These are phyloP conservation scores for Sporisorium exsertum DNA, from an alignment of 1,284 basidiomycete species.

Conservation along the genomic window DNA sequence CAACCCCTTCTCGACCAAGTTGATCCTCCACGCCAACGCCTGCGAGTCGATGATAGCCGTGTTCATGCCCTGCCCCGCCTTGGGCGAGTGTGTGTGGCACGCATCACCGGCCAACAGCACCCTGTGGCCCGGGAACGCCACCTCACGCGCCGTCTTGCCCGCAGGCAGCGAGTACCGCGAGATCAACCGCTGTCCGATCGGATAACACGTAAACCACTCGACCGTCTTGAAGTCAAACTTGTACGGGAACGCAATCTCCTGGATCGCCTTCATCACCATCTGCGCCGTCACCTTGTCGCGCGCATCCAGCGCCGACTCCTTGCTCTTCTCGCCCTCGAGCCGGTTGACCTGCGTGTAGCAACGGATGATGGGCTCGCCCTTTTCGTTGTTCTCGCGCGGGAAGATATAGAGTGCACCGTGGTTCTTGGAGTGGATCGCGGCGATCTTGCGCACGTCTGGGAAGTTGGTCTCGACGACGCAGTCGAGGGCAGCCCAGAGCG, in stretches of 20 bases:
- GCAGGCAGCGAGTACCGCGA: constrained; percentile 58
- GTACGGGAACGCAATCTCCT: constrained; percentile 71
- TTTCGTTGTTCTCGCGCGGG: constrained; percentile 68
- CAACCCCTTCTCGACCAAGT: constrained; percentile 70
- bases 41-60: constrained; percentile 71
- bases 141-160: constrained; percentile 29
- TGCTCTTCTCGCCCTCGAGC: constrained; percentile 59
- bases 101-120: constrained; percentile 71
- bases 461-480: constrained; percentile 67
- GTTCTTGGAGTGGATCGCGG: constrained; percentile 64
- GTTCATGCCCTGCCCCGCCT: constrained; percentile 71
- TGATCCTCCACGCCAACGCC: constrained; percentile 70
- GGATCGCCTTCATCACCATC: constrained; percentile 69
- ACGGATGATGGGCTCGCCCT: constrained; percentile 68
- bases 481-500: constrained; percentile 65
- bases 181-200: constrained; percentile 62
- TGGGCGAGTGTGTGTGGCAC: constrained; percentile 71
- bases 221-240: constrained; percentile 69
- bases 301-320: constrained; percentile 55
- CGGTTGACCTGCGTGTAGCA: constrained; percentile 69
- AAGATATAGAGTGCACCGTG: constrained; percentile 69
- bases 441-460: constrained; percentile 66
- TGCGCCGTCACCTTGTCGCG: constrained; percentile 67
- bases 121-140: constrained; percentile 55
- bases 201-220: constrained; percentile 71